Percentiles rank a stretch among this genome's conserved stretches.
These are phyloP conservation scores for Melampsora larici-populina DNA, from an alignment of 1,284 basidiomycete species.

Conservation along the genomic window DNA sequence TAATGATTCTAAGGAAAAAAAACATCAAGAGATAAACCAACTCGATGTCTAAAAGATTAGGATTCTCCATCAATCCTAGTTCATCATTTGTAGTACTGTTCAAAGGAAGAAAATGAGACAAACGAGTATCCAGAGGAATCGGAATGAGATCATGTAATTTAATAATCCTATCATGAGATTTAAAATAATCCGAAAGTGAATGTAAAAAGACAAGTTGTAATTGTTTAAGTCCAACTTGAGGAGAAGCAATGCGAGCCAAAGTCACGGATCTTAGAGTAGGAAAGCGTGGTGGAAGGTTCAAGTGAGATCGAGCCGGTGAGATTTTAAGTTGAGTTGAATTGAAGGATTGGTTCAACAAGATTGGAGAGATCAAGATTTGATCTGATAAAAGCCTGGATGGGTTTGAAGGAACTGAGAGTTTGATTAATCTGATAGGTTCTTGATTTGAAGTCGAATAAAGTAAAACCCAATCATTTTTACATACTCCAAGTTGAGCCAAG, in stretches of 20 bases:
- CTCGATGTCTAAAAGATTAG: conserved; percentile 52
- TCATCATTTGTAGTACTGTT: conserved; percentile 47
- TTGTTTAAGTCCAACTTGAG: conserved; percentile 68
- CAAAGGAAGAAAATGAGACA: conserved; percentile 53
- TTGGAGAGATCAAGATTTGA: conserved; percentile 28
- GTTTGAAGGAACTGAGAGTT: conserved; percentile 28
- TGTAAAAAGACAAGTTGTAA: conserved; percentile 70
- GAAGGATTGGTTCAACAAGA: background rate
- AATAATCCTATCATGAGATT: conserved; percentile 63
- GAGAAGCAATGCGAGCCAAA: conserved; percentile 77
- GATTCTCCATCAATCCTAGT: conserved; percentile 49
- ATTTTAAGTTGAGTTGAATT: conserved; percentile 46
- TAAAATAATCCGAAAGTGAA: conserved; percentile 69
- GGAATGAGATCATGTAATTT: conserved; percentile 77
- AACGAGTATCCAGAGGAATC: conserved; percentile 65
- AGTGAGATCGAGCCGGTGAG: conserved; percentile 53
- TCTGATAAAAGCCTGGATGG: conserved; percentile 35
- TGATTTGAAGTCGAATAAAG: conserved; percentile 42
- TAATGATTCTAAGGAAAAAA: background rate
- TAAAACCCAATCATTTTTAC: conserved; percentile 84
- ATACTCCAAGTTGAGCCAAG: conserved; percentile 68
- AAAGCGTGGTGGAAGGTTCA: conserved; percentile 60
- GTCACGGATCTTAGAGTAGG: conserved; percentile 72
- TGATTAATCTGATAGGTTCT: conserved; percentile 49
- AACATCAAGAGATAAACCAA: conserved; percentile 48